These are phyloP conservation scores for Aspergillus biplanus DNA, from an alignment of 495 filamentous ascomycete species.

Conservation along the genomic window DNA sequence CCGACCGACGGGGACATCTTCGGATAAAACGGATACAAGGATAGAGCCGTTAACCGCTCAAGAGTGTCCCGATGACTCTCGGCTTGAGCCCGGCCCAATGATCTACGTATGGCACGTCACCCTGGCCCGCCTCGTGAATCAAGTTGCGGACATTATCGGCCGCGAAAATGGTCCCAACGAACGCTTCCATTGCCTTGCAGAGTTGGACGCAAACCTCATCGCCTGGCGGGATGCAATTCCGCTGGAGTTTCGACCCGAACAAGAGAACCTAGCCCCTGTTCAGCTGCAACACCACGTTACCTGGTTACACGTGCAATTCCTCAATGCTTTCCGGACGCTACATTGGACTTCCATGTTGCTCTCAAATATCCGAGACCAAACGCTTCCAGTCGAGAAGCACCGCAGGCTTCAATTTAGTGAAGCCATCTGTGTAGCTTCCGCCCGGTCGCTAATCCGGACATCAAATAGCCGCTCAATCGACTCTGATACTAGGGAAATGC, in stretches of 20 bases:
- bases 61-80: background rate
- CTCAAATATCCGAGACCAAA: background rate
- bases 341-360: conserved; percentile 1
- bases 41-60: background rate
- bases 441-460: background rate
- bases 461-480: background rate
- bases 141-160: background rate
- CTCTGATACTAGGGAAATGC: background rate
- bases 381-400: background rate
- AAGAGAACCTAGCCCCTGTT: background rate
- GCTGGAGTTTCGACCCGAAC: background rate
- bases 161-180: background rate
- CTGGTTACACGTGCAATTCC: background rate
- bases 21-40: background rate
- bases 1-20: background rate
- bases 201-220: background rate
- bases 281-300: background rate
- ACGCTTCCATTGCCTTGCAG: background rate
- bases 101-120: conserved; percentile 3
- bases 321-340: background rate
- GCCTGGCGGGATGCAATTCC: background rate
- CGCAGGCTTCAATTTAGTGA: background rate
- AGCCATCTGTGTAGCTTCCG: background rate
- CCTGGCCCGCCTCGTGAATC: background rate
- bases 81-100: background rate